Evolutionary conservation across 2,329 filamentous ascomycete species (phyloP), one percentile per base, ranked within the genome.

Genomic region (Trichoderma semiorbis): DNA sequence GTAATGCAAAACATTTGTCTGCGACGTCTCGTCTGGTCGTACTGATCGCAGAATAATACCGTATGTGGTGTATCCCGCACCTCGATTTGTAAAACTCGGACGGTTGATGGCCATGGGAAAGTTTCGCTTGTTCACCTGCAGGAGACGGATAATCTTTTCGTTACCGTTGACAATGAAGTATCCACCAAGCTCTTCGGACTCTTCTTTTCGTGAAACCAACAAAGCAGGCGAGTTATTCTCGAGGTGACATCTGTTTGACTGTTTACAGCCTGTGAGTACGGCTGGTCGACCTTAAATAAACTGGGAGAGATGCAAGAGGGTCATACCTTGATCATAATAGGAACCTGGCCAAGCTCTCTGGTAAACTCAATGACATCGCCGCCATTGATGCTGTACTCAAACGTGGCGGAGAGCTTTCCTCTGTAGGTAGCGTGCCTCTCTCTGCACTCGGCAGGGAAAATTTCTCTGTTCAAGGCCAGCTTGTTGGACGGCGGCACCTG

Each of bases 81-180:
- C 96, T 84, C 96, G 91, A 78, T 93, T 95, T 74, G 89, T 88
- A 84, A 98, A 99, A 76, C 95, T 97, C 63, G 92, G 91, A 79
- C 96, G 93, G 76, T 93, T 89, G 80, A 98, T 98, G 61, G 95
- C 95, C 89, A 98, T 93, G 65, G 96, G 95, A 79, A 94, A 98
- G 81, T 99, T 99, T 78, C 96, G 89, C 81, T 93, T 90, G 79
- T 94, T 94, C 74, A 98, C 89, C 74, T 97, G 91, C 74, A 99
- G 87, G 85, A 98, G 90, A 79, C 96, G 93, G 77, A 98, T 94
- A 72, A 98, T 89, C 84, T 98, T 98, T 82, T 99, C 96, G 78
- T 95, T 97, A 75, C 96, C 96, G 80, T 99, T 99, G 78, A 99
- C 93, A 77, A 99, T 90, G 79, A 98, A 99, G 81, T 98, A 99